A percentile compares a stretch with the other conserved stretches of the same genome.
Conservation (phyloP, 305 asterid species). For the Solanum hybrid region DNA sequence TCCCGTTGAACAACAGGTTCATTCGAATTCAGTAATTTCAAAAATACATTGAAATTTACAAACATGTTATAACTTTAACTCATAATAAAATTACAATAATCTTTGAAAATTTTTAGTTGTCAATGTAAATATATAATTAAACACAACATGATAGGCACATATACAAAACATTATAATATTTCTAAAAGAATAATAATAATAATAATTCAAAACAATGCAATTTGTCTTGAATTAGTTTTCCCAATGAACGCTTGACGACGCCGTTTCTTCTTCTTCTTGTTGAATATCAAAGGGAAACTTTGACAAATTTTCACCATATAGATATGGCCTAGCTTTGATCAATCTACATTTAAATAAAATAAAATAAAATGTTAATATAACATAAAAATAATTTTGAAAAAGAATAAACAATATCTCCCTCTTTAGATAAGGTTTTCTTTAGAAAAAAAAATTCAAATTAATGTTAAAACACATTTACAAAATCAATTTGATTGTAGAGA, state of each 20-base stretch:
- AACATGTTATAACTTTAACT: not conserved
- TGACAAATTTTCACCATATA: not conserved
- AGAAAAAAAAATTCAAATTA: not conserved
- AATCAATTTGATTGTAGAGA: not conserved
- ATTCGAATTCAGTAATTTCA: not conserved
- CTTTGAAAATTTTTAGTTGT: not conserved
- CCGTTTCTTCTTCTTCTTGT: constrained; percentile 1
- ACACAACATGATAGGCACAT: not conserved
- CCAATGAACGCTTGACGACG: constrained; percentile 2
- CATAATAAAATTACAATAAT: not conserved
- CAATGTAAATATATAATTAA: not conserved
- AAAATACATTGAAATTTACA: not conserved
- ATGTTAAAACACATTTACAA: not conserved
- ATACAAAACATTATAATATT: not conserved
- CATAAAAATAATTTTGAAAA: not conserved
- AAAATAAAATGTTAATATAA: not conserved
- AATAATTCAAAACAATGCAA: not conserved
- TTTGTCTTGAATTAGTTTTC: not conserved
- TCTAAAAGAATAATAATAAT: not conserved
- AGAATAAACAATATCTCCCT: not conserved
- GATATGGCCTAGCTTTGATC: not conserved
- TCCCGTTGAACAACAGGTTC: not conserved
- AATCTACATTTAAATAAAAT: not conserved
- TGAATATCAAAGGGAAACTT: not conserved
- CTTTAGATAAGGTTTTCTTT: not conserved